Evolutionary conservation across 352 stramenopile genomes (phyloP), one percentile per base, ranked within the genome.

Genomic region (Blastocystis sp.): DNA sequence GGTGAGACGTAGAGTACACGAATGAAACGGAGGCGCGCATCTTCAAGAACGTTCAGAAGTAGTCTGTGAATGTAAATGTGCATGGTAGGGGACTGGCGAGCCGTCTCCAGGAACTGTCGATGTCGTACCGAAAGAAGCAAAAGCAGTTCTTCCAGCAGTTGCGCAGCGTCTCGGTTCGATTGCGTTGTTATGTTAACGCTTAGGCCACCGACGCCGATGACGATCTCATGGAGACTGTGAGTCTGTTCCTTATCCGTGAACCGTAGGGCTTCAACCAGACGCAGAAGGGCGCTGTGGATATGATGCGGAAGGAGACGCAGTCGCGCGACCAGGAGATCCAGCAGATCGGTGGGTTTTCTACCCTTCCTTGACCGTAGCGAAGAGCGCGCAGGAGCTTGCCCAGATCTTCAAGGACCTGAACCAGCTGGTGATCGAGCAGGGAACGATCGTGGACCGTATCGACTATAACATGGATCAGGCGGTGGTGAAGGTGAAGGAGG

Each of bases 391-490:
- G 86, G 97, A 99, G 89, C 89, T 99, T 21, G 95, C 95, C 46
- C 93, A 93, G 67, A 99, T 99, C 89, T 99, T 99, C 91, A 99
- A 99, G 89, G 97, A 99, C 89, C 90, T 99, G 9, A 95, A 95
- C 0, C 95, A 98, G 61, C 91, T 99, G 42, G 97, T 99, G 21
- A 99, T 99, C 90, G 97, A 99, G 89, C 96, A 99, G 89, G 96
- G 96, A 77, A 99, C 97, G 29, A 98, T 99, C 79, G 90, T 99
- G 21, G 97, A 99, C 90, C 93, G 97, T 40, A 99, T 99, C 89
- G 97, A 99, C 90, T 99, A 98, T 90, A 99, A 99, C 89, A 98
- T 99, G 96, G 96, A 98, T 88, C 94, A 98, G 75, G 96, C 98
- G 46, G 95, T 99, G 36, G 95, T 98, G 90, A 94, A 98, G 89